These are phyloP conservation scores for Cystobasidium pallidum DNA, from an alignment of 1,284 basidiomycete species.

Conservation along the genomic window DNA sequence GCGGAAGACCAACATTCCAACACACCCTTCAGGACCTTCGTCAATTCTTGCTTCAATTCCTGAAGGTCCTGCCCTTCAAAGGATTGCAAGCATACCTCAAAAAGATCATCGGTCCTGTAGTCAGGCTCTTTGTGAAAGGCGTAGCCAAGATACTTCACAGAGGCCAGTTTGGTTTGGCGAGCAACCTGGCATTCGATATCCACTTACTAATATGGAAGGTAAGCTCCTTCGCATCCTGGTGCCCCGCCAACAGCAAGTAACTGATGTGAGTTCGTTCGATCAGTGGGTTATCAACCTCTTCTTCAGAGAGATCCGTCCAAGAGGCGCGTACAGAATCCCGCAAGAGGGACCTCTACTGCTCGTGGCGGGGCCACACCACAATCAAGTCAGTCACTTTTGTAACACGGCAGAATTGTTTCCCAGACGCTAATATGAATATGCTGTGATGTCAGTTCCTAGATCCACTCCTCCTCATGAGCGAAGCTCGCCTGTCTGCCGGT, in stretches of 20 bases:
- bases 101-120: slow-evolving; percentile 44
- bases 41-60: slow-evolving; percentile 48
- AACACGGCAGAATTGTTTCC: neutral
- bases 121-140: slow-evolving; percentile 46
- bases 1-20: slow-evolving; percentile 28
- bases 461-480: slow-evolving; percentile 82
- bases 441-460: slow-evolving; percentile 77
- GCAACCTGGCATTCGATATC: slow-evolving; percentile 41
- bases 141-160: slow-evolving; percentile 50
- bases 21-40: slow-evolving; percentile 49
- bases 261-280: neutral
- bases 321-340: slow-evolving; percentile 95
- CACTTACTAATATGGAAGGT: slow-evolving; percentile 41
- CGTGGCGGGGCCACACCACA: slow-evolving; percentile 94
- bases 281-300: slow-evolving; percentile 79
- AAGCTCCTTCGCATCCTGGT: neutral
- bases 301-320: slow-evolving; percentile 86
- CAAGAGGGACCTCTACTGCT: slow-evolving; percentile 90
- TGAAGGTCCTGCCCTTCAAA: slow-evolving; percentile 50
- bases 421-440: neutral
- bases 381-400: slow-evolving; percentile 71
- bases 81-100: slow-evolving; percentile 48
- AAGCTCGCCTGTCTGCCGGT: slow-evolving; percentile 79
- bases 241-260: neutral
- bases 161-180: slow-evolving; percentile 44